These are phyloP conservation scores for Centella asiatica DNA, from an alignment of 129 eudicot species.

Conservation along the genomic window DNA sequence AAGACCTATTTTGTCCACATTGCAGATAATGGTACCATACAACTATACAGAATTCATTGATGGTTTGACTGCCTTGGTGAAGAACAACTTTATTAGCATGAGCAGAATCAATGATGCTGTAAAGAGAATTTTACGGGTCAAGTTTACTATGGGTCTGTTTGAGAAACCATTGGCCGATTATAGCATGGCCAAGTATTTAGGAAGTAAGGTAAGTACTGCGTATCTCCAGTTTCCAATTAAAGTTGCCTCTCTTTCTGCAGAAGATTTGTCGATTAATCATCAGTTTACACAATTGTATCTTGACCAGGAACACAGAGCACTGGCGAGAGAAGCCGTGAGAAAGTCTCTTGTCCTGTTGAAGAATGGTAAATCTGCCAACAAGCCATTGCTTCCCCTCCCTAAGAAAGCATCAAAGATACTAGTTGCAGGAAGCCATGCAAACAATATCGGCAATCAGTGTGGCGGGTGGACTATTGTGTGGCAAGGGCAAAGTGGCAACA, in stretches of 20 bases:
- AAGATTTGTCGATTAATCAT: not conserved
- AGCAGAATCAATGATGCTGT: constrained; percentile 77
- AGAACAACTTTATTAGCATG: constrained; percentile 54
- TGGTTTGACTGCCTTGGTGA: constrained; percentile 44
- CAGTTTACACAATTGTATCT: not conserved
- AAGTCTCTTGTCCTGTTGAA: constrained; percentile 74
- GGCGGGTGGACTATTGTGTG: constrained; percentile 89
- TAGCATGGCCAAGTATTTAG: constrained; percentile 47
- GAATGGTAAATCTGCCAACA: constrained; percentile 45
- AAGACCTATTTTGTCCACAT: not conserved
- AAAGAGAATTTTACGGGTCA: constrained; percentile 66
- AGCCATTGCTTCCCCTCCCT: constrained; percentile 65
- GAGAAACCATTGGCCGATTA: constrained; percentile 67
- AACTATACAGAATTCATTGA: constrained; percentile 65
- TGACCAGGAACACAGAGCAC: constrained; percentile 53
- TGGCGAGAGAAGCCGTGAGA: constrained; percentile 83
- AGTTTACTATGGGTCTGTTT: constrained; percentile 67
- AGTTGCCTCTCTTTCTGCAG: too few species aligned
- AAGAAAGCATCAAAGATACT: constrained; percentile 56
- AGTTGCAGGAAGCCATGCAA: constrained; percentile 71
- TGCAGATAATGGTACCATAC: constrained; percentile 77
- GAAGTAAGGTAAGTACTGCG: constrained; percentile 24
- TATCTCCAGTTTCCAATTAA: not conserved
- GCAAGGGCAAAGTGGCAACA: constrained; percentile 71
- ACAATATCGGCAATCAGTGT: constrained; percentile 73